Conservation (phyloP, 306 rosid species). For the Carpinus viminea region DNA sequence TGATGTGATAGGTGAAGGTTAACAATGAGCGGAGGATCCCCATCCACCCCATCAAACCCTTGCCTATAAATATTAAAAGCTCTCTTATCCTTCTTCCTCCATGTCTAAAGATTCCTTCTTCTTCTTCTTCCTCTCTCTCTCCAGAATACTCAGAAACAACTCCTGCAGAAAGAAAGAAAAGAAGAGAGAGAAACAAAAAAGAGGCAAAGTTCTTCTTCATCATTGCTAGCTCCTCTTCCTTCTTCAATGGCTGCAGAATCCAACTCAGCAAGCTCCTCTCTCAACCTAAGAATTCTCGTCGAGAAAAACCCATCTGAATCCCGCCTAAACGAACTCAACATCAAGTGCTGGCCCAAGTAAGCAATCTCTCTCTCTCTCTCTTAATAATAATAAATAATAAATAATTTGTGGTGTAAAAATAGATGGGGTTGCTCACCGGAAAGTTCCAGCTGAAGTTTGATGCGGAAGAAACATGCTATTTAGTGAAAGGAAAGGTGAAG, state of each 20-base stretch:
- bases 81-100: constrained; percentile 24
- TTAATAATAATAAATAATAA: too few relatives aligned
- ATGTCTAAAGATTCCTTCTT: constrained; percentile 41
- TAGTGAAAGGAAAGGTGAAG: constrained; percentile 88
- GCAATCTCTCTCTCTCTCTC: background rate
- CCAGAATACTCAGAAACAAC: background rate
- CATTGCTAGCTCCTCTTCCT: background rate
- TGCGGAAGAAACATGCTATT: constrained; percentile 91
- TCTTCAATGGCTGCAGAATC: constrained; percentile 65
- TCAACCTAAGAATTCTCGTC: constrained; percentile 58
- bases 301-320: constrained; percentile 83
- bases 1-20: constrained; percentile 32
- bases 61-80: constrained; percentile 16
- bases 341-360: constrained; percentile 98
- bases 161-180: background rate
- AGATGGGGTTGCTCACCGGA: constrained; percentile 99
- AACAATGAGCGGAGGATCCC: constrained; percentile 16
- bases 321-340: constrained; percentile 67
- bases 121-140: background rate
- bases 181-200: background rate
- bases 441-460: constrained; percentile 87
- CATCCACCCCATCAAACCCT: constrained; percentile 13
- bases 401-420: background rate
- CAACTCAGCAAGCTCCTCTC: constrained; percentile 30
- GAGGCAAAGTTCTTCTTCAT: background rate